Percentiles rank a stretch among this genome's conserved stretches.
Evolutionary conservation across 148 eudicot genomes (phyloP).

Genomic region (Oxyria digyna): DNA sequence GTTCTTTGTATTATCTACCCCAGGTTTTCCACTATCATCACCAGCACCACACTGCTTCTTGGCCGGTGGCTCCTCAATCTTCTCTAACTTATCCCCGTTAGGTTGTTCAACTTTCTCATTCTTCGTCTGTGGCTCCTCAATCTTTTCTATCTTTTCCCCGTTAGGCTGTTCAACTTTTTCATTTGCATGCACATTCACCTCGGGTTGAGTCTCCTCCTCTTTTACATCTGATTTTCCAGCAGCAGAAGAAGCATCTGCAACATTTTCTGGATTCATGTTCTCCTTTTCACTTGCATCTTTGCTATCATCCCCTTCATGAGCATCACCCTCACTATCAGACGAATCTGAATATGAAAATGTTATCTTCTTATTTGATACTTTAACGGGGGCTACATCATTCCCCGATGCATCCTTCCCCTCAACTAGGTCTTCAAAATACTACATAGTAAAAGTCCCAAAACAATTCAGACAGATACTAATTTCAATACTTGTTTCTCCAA

Average conservation of each 20-base stretch:
- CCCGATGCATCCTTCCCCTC: conserved; percentile 5
- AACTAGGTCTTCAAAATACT: conserved; percentile 10
- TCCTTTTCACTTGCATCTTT: conserved; percentile 11
- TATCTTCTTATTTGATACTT: conserved; percentile 4
- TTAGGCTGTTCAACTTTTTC: conserved; percentile 9
- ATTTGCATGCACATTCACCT: neutral
- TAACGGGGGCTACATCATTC: neutral
- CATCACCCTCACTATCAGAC: conserved; percentile 12
- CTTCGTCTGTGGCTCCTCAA: too few relatives aligned
- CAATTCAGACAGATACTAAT: neutral
- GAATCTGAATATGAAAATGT: conserved; percentile 9
- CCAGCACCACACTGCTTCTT: conserved; percentile 40
- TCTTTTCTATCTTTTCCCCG: conserved; percentile 14
- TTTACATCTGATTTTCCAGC: neutral
- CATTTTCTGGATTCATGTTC: conserved; percentile 1
- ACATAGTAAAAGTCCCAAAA: neutral
- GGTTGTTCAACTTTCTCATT: conserved; percentile 2
- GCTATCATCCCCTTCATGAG: conserved; percentile 5
- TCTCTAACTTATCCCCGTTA: conserved; percentile 13
- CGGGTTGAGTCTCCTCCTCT: conserved; percentile 1
- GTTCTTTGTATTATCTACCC: conserved; percentile 26
- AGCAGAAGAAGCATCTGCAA: neutral
- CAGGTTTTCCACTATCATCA: conserved; percentile 13
- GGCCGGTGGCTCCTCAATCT: conserved; percentile 36
- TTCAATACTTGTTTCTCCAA: neutral